Evolutionary conservation across 768 basidiomycete genomes (phyloP).

Genomic region (Tulasnella sp.): DNA sequence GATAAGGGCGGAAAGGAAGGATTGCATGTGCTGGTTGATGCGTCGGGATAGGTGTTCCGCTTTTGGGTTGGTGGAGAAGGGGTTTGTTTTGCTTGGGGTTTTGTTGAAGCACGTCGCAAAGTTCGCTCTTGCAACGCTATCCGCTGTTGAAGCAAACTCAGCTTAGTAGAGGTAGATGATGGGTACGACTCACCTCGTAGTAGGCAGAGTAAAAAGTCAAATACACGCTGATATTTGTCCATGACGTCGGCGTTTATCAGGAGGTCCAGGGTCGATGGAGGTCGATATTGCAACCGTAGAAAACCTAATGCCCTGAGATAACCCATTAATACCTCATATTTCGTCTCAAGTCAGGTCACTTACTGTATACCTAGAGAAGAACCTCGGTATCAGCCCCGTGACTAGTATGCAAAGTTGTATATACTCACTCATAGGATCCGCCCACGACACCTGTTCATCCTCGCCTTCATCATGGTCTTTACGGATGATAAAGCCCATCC

Average conservation of each 20-base stretch:
- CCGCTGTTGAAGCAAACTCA: constrained; percentile 39
- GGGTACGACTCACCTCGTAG: constrained; percentile 54
- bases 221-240: constrained; percentile 78
- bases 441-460: constrained; percentile 58
- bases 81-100: constrained; percentile 18
- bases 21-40: constrained; percentile 51
- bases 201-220: constrained; percentile 65
- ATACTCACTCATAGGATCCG: constrained; percentile 64
- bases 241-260: constrained; percentile 59
- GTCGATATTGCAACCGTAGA: constrained; percentile 78
- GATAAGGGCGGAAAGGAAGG: constrained; percentile 55
- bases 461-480: constrained; percentile 44
- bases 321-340: not conserved
- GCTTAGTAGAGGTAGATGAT: constrained; percentile 18
- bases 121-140: constrained; percentile 50
- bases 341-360: constrained; percentile 19
- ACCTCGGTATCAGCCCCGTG: not conserved
- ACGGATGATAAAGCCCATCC: constrained; percentile 69
- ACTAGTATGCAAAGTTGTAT: not conserved
- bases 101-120: constrained; percentile 46
- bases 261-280: constrained; percentile 63
- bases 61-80: not conserved
- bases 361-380: constrained; percentile 35
- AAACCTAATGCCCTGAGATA: constrained; percentile 67
- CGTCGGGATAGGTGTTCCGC: not conserved